Percentiles rank a stretch among this genome's conserved stretches.
Evolutionary conservation across 2,329 filamentous ascomycete species (phyloP).

Genomic region (Rhynchosporium secalis): DNA sequence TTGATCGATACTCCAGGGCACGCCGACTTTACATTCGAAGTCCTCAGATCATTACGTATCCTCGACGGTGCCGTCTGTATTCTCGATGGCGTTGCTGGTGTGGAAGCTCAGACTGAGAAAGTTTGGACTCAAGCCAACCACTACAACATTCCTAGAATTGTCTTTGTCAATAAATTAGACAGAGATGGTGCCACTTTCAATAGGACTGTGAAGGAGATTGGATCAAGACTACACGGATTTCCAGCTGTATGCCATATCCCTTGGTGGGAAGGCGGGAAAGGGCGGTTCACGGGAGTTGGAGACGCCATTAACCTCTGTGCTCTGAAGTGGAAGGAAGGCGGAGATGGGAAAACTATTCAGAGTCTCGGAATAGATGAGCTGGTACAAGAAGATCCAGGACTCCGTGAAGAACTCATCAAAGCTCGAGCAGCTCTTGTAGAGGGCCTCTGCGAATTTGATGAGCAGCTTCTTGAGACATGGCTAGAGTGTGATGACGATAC

Average conservation of each 20-base stretch:
- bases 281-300: constrained; percentile 77
- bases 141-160: constrained; percentile 79
- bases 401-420: constrained; percentile 67
- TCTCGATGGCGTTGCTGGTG: constrained; percentile 86
- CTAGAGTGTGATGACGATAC: constrained; percentile 75
- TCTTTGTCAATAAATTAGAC: constrained; percentile 85
- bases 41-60: constrained; percentile 83
- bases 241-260: constrained; percentile 93
- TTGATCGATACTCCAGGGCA: constrained; percentile 96
- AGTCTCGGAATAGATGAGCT: constrained; percentile 57
- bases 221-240: constrained; percentile 75
- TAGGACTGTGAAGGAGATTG: constrained; percentile 82
- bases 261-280: constrained; percentile 78
- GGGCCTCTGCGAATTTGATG: constrained; percentile 83
- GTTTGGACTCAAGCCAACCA: constrained; percentile 90
- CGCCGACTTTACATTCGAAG: constrained; percentile 96
- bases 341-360: constrained; percentile 63
- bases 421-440: constrained; percentile 81
- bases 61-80: constrained; percentile 92
- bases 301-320: constrained; percentile 77
- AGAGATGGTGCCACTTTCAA: constrained; percentile 80
- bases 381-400: constrained; percentile 47
- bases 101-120: constrained; percentile 95
- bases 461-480: constrained; percentile 80
- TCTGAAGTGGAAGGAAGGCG: constrained; percentile 69